Conservation (phyloP, 2,329 filamentous ascomycete species). For the Ceratocystis papillata region DNA sequence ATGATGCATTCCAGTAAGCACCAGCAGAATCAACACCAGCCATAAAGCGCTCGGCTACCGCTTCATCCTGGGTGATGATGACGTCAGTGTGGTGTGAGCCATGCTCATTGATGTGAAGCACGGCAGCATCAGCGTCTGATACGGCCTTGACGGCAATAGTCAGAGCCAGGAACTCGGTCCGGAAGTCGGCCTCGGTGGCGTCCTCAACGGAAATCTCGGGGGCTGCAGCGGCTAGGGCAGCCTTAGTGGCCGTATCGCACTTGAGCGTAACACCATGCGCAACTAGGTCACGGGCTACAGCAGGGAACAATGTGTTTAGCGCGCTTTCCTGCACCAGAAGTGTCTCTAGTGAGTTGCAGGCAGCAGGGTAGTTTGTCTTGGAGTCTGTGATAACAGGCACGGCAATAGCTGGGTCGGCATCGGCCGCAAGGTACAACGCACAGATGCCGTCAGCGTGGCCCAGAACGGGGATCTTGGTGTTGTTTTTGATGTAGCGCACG, state of each 20-base stretch:
- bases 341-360: conserved; percentile 90
- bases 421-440: conserved; percentile 69
- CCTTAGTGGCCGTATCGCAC: conserved; percentile 62
- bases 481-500: conserved; percentile 77
- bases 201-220: conserved; percentile 45
- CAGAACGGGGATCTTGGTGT: conserved; percentile 87
- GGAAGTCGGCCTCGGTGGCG: conserved; percentile 60
- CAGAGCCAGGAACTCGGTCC: conserved; percentile 82
- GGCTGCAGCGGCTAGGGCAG: conserved; percentile 45
- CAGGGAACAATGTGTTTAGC: conserved; percentile 55
- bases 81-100: conserved; percentile 90
- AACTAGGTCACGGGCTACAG: conserved; percentile 62
- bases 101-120: conserved; percentile 82
- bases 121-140: conserved; percentile 54
- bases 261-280: conserved; percentile 69
- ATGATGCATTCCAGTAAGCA: conserved; percentile 95
- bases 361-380: conserved; percentile 88
- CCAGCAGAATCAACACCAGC: conserved; percentile 76
- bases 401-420: conserved; percentile 63
- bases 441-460: conserved; percentile 94
- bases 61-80: conserved; percentile 62
- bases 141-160: conserved; percentile 77
- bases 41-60: conserved; percentile 71
- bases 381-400: conserved; percentile 73
- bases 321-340: conserved; percentile 70